These are phyloP conservation scores for Ophiobolus disseminans DNA, from an alignment of 2,329 filamentous ascomycete genomes.

Conservation along the genomic window DNA sequence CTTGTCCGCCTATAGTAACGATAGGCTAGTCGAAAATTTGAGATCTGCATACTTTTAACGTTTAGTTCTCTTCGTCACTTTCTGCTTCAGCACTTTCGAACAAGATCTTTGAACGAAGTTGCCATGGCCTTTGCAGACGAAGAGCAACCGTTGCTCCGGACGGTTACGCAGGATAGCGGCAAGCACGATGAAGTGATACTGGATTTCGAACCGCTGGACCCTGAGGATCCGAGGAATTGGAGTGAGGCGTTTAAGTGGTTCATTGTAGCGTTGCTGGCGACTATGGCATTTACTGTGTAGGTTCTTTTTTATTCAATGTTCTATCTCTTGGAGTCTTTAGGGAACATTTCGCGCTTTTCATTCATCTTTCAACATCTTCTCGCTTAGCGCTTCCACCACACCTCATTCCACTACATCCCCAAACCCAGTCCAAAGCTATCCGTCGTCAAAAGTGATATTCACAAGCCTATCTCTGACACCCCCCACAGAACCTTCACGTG, in stretches of 20 bases:
- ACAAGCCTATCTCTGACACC: too few species aligned
- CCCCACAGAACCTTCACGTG: slow-evolving; percentile 46
- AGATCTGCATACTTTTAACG: too few species aligned
- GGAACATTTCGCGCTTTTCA: not conserved
- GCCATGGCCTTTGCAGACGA: slow-evolving; percentile 32
- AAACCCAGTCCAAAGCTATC: too few species aligned
- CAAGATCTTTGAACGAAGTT: not conserved
- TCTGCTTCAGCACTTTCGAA: too few species aligned
- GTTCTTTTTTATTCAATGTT: slow-evolving; percentile 1
- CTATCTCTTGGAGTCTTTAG: not conserved
- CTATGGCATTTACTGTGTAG: slow-evolving; percentile 47
- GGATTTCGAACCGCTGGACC: slow-evolving; percentile 40
- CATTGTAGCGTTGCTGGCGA: slow-evolving; percentile 42
- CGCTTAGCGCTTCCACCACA: too few species aligned
- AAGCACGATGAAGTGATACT: slow-evolving; percentile 30
- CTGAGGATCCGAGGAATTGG: slow-evolving; percentile 44
- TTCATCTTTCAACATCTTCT: too few species aligned
- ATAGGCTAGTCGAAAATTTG: not conserved
- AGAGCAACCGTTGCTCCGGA: slow-evolving; percentile 39
- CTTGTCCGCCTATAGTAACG: not conserved
- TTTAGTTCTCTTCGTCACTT: too few species aligned
- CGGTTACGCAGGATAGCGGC: slow-evolving; percentile 22
- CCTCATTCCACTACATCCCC: too few species aligned
- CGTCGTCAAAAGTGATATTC: too few species aligned
- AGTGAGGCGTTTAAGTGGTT: slow-evolving; percentile 38